Conservation (phyloP, 2,329 filamentous ascomycete species). For the Neoarthrinium moseri region DNA sequence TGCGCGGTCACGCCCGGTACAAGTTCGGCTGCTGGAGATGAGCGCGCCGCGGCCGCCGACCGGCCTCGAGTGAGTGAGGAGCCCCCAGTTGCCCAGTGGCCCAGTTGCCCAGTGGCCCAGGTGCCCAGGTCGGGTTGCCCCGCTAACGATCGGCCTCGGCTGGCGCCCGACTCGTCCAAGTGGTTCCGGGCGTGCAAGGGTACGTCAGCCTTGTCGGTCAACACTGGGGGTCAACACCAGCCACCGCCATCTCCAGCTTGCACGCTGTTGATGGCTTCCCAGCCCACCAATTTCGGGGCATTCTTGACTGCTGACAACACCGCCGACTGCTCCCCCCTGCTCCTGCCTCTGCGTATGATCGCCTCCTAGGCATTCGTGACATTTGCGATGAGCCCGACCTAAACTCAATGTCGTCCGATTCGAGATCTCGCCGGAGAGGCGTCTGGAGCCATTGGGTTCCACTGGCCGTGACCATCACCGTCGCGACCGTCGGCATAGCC, state of each 20-base stretch:
- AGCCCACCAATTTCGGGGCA: constrained; percentile 1
- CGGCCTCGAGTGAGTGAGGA: too few relatives aligned
- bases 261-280: neutral
- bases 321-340: too few relatives aligned
- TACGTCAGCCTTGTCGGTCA: constrained; percentile 5
- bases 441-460: constrained; percentile 86
- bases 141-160: constrained; percentile 8
- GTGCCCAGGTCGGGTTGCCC: neutral
- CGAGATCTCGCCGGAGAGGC: constrained; percentile 57
- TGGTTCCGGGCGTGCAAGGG: neutral
- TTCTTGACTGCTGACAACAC: neutral
- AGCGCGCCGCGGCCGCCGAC: too few relatives aligned
- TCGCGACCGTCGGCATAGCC: constrained; percentile 81
- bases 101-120: too few relatives aligned
- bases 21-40: too few relatives aligned
- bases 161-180: constrained; percentile 2
- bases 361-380: neutral
- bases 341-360: too few relatives aligned
- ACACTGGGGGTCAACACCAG: neutral
- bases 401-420: constrained; percentile 56
- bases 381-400: constrained; percentile 5
- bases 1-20: too few relatives aligned
- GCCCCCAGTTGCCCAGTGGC: too few relatives aligned
- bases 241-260: constrained; percentile 1
- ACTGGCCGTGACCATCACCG: constrained; percentile 79